A percentile compares a stretch with the other conserved stretches of the same genome.
Conservation (phyloP, 495 filamentous ascomycete genomes). For the Cercophora samala region DNA sequence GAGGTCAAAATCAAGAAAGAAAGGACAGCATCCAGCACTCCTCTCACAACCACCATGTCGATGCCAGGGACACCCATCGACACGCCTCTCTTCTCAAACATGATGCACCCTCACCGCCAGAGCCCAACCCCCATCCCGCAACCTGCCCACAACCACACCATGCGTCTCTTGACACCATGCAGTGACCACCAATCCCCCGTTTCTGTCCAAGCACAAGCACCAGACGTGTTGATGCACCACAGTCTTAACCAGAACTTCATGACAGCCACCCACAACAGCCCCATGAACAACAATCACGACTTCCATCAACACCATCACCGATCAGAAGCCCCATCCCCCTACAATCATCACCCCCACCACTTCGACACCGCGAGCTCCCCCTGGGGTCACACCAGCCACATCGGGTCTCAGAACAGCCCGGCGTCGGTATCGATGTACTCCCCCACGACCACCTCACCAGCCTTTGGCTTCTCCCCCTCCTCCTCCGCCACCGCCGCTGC, state of each 20-base stretch:
- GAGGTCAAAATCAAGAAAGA: slow-evolving; percentile 40
- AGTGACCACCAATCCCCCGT: slow-evolving; percentile 30
- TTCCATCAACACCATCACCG: background rate
- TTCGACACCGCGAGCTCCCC: background rate
- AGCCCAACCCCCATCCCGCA: background rate
- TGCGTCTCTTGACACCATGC: slow-evolving; percentile 43
- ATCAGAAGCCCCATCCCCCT: background rate
- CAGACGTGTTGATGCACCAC: background rate
- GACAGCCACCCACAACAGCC: background rate
- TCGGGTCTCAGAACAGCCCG: background rate
- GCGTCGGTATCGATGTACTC: background rate
- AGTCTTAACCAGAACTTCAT: background rate
- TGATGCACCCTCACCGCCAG: slow-evolving; percentile 13
- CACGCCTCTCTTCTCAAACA: background rate
- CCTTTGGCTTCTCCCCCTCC: background rate
- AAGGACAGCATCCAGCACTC: background rate
- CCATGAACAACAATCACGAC: background rate
- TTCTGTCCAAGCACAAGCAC: background rate
- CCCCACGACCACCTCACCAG: background rate
- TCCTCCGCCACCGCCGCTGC: no score
- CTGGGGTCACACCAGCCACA: background rate
- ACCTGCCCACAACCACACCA: slow-evolving; percentile 23
- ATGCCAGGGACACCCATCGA: background rate
- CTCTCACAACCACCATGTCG: background rate
- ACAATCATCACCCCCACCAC: slow-evolving; percentile 1